These are phyloP conservation scores for Aspergillus diversus DNA, from an alignment of 495 filamentous ascomycete species.

Conservation along the genomic window DNA sequence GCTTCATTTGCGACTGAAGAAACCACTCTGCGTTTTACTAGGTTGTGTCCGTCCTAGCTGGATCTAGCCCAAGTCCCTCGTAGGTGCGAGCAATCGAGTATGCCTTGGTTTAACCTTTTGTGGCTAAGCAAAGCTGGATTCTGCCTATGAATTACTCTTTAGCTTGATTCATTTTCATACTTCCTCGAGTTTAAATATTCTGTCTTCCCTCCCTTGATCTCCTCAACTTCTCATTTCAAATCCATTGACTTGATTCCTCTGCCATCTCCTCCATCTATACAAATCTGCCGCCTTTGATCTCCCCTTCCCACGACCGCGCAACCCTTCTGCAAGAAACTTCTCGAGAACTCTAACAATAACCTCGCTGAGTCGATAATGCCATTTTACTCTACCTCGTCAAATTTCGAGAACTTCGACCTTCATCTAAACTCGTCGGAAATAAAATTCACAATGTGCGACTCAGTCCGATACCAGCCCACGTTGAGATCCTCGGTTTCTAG, in stretches of 20 bases:
- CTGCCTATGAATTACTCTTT: background rate
- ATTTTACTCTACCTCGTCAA: too few species aligned
- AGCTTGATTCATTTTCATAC: conserved; percentile 9
- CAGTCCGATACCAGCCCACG: background rate
- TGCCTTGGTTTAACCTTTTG: conserved; percentile 8
- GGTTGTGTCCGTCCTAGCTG: too few species aligned
- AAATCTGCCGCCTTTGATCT: too few species aligned
- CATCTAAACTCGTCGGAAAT: too few species aligned
- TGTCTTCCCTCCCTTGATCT: background rate
- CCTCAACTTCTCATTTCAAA: background rate
- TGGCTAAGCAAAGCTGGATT: conserved; percentile 4
- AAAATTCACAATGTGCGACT: too few species aligned
- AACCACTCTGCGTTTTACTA: background rate
- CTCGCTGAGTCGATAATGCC: too few species aligned
- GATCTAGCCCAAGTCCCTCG: background rate
- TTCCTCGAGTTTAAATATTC: background rate
- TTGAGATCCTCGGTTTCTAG: background rate
- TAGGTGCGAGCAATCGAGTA: background rate
- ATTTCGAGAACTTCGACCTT: too few species aligned
- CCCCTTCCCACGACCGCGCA: too few species aligned
- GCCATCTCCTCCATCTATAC: too few species aligned
- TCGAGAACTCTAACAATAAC: too few species aligned
- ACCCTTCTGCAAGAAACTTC: too few species aligned
- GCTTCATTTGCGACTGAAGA: conserved; percentile 3
- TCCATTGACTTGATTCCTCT: background rate